A percentile compares a stretch with the other conserved stretches of the same genome.
phyloP scores from a whole-genome alignment of 345 rosid genomes.

The Linum usitatissimum region DNA sequence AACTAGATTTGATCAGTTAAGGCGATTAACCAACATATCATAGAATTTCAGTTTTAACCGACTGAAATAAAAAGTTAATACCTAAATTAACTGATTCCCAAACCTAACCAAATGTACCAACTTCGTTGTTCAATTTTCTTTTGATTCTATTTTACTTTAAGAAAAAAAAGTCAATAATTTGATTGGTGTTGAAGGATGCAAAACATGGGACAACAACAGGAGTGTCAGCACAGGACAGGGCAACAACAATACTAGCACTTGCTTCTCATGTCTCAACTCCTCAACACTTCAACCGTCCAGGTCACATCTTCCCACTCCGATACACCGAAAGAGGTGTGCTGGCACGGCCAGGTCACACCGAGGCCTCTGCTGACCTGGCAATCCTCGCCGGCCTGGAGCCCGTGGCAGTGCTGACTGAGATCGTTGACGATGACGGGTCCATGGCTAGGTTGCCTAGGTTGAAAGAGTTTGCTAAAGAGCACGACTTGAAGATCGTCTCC shows the following conservation, averaged over 20 bases:
- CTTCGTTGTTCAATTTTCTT: background rate
- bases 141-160: background rate
- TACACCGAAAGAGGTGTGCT: slow-evolving; percentile 24
- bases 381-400: slow-evolving; percentile 23
- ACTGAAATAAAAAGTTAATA: too few species aligned
- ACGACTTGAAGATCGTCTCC: slow-evolving; percentile 22
- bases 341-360: slow-evolving; percentile 26
- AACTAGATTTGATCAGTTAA: too few species aligned
- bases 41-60: too few species aligned
- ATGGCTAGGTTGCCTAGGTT: slow-evolving; percentile 28
- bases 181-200: slow-evolving; percentile 13
- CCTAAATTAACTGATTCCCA: too few species aligned
- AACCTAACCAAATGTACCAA: too few species aligned
- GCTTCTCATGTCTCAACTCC: slow-evolving; percentile 19
- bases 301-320: slow-evolving; percentile 24
- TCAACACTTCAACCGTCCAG: slow-evolving; percentile 23
- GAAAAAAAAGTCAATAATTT: too few species aligned
- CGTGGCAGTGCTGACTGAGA: slow-evolving; percentile 23
- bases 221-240: slow-evolving; percentile 23
- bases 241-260: slow-evolving; percentile 19
- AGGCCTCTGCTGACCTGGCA: slow-evolving; percentile 25
- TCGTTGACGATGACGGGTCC: slow-evolving; percentile 28
- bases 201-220: slow-evolving; percentile 25
- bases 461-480: slow-evolving; percentile 18
- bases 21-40: too few species aligned